Conservation (phyloP, 129 eudicot genomes). For the sunflower (Helianthus annuus) region DNA sequence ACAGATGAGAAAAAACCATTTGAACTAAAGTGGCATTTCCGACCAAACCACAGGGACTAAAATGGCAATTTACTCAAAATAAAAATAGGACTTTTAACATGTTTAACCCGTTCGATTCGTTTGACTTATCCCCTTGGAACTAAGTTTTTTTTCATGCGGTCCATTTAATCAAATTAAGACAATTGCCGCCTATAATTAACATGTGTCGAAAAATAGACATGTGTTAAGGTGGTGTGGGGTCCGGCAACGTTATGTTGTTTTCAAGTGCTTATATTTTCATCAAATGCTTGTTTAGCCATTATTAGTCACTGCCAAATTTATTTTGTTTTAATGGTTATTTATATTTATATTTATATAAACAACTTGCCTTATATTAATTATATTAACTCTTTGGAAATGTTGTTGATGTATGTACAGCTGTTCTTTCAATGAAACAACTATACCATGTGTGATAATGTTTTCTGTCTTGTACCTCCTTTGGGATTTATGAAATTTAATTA, state of each 20-base stretch:
- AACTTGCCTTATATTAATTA: conserved; percentile 21
- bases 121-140: conserved; percentile 1
- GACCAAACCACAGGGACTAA: too few relatives aligned
- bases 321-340: conserved; percentile 13
- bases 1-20: too few relatives aligned
- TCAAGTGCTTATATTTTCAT: conserved; percentile 8
- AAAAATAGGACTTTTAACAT: neutral
- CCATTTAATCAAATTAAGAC: neutral
- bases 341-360: conserved; percentile 12
- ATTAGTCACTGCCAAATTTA: conserved; percentile 1
- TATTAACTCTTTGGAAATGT: conserved; percentile 19
- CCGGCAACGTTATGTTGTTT: conserved; percentile 17
- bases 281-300: conserved; percentile 14
- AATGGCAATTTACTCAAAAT: too few relatives aligned
- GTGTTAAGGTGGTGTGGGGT: conserved; percentile 4
- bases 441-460: conserved; percentile 33
- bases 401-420: conserved; percentile 29
- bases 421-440: conserved; percentile 20
- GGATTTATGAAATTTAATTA: neutral
- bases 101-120: neutral
- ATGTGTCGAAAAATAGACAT: neutral
- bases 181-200: neutral
- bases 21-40: too few relatives aligned
- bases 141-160: neutral
- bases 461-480: conserved; percentile 23